phyloP scores from a whole-genome alignment of 768 basidiomycete species.

The Xanthoconium stramineum region DNA sequence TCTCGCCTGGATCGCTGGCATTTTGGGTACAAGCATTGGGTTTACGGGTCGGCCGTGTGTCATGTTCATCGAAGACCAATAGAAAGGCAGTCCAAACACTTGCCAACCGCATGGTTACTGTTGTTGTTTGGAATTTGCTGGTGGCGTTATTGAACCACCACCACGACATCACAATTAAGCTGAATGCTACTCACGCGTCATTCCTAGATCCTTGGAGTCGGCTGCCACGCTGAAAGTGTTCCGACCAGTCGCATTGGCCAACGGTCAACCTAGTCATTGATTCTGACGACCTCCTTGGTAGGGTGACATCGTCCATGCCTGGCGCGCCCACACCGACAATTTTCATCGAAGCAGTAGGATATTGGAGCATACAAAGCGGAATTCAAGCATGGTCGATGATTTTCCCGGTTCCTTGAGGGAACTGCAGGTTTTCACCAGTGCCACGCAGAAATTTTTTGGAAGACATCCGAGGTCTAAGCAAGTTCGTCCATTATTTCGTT shows the following conservation, averaged over 20 bases:
- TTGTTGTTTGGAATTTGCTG: neutral
- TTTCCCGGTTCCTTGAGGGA: neutral
- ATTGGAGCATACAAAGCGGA: neutral
- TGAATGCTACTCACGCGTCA: neutral
- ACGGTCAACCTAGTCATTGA: neutral
- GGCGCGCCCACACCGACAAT: neutral
- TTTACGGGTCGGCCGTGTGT: neutral
- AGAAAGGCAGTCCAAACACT: neutral
- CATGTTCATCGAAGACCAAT: neutral
- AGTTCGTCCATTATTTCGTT: slow-evolving; percentile 7
- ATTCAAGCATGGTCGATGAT: neutral
- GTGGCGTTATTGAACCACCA: slow-evolving; percentile 3
- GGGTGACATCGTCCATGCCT: neutral
- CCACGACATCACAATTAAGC: neutral
- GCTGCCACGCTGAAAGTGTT: neutral
- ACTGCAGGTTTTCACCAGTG: too few species aligned
- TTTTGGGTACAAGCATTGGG: neutral
- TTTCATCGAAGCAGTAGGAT: neutral
- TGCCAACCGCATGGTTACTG: neutral
- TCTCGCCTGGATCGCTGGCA: neutral
- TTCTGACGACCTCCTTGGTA: neutral
- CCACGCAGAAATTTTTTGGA: too few species aligned
- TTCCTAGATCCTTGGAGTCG: neutral
- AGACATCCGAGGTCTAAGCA: slow-evolving; percentile 12
- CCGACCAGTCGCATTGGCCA: neutral